Evolutionary conservation across 805 yeast species (phyloP), one percentile per base, ranked within the genome.

Genomic region (Starmerella floris): DNA sequence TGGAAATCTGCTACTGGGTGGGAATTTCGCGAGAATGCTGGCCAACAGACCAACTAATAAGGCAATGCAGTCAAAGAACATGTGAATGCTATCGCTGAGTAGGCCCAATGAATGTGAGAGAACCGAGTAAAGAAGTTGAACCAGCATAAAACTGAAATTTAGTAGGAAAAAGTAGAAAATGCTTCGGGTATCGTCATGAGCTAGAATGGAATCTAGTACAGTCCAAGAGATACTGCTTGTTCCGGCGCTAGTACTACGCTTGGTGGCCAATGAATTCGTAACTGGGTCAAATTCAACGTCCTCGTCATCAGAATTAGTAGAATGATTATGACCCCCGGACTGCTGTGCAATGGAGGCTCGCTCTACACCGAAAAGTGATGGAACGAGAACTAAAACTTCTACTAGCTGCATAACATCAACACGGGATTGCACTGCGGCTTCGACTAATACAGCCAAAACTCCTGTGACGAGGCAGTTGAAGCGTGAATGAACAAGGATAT

Each of bases 41-140:
- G 99, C 98, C 22, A 88, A 68, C 2, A 91, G 65, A 0, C 99
- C 99, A 25, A 91, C 72, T 2, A 91, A 76, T 42, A 91, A 65
- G 0, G 97, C 93, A 0, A 84, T 72, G 59, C 98, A 91, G 61
- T 91, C 99, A 43, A 91, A 67, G 2, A 94, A 81, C 99, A 91
- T 91, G 61, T 91, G 99, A 40, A 91, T 68, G 1, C 95, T 84
- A 57, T 91, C 99, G 17, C 95, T 84, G 40, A 91, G 61, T 21
- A 91, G 66, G 10, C 98, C 96, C 36, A 91, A 65, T 0, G 97
- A 88, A 56, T 83, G 87, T 1, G 97, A 85, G 48, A 94, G 70
- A 62, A 91, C 80, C 0, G 97, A 87, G 59, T 91, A 91, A 9
- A 91, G 63, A 50, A 91, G 68, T 63, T 91, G 99, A 32, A 91